Evolutionary conservation across 1,284 basidiomycete genomes (phyloP), one percentile per base, ranked within the genome.

Genomic region (Boletus semigastroideus): DNA sequence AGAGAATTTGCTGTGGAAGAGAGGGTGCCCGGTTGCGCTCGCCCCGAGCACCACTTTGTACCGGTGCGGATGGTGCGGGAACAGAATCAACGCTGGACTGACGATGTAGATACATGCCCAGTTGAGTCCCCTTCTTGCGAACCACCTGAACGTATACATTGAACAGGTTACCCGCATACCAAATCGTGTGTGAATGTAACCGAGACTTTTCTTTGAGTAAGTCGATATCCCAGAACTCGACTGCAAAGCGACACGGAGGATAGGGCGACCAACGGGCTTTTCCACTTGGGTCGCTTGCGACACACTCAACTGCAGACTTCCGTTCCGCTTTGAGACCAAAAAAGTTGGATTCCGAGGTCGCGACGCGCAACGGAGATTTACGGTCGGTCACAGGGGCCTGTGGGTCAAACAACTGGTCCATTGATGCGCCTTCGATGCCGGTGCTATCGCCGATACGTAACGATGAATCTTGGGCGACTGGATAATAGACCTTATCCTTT

Each of bases 201-300:
- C 92, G 78, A 51, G 85, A 84, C 71, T 94, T 95, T 68, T 96
- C 93, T 52, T 84, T 86, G 42, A 97, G 77, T 43, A 78, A 74
- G 59, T 91, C 88, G 25, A 94, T 79, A 59, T 91, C 89, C 85
- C 90, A 96, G 67, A 96, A 96, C 70, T 97, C 94, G 44, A 93
- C 90, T 6, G 84, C 83, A 64, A 96, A 91, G 25, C 91, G 80
- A 69, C 79, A 87, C 0, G 92, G 92, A 45, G 92, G 83, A 61
- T 83, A 81, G 10, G 78, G 72, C 0, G 83, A 77, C 82, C 82
- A 87, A 36, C 75, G 76, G 12, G 65, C 66, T 49, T 74, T 76
- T 14, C 78, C 77, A 12, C 61, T 68, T 3, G 72, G 55, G 58
- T 79, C 78, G 11, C 65, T 66, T 19, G 72, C 64, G 33, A 76